Percentiles rank a stretch among this genome's conserved stretches.
Conservation (phyloP, 441 rosid species). For the Isatis lusitanica region DNA sequence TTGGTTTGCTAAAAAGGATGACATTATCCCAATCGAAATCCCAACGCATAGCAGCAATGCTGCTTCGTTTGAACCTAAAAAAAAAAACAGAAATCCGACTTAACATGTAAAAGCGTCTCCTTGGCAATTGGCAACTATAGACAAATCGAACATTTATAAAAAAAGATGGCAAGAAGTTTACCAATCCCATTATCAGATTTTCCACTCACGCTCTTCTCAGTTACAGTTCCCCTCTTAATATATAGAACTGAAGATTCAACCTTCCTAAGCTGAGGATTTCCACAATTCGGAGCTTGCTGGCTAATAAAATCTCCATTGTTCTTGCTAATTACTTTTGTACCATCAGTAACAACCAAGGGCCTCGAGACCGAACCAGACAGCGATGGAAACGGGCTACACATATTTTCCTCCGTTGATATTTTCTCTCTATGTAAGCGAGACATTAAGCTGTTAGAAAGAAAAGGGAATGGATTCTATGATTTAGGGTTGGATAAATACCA, state of each 20-base stretch:
- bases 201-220: neutral
- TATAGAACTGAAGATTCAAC: slow-evolving; percentile 31
- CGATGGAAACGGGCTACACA: slow-evolving; percentile 44
- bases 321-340: slow-evolving; percentile 53
- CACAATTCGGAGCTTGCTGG: slow-evolving; percentile 25
- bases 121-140: neutral
- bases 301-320: slow-evolving; percentile 31
- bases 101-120: neutral
- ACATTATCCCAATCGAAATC: slow-evolving; percentile 62
- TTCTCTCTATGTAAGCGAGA: slow-evolving; percentile 54
- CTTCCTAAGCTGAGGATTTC: slow-evolving; percentile 55
- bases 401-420: slow-evolving; percentile 46
- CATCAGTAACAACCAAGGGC: slow-evolving; percentile 68
- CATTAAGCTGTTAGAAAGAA: slow-evolving; percentile 46
- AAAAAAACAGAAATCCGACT: neutral
- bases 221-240: slow-evolving; percentile 39
- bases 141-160: too few species aligned
- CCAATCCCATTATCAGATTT: slow-evolving; percentile 10
- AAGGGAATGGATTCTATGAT: too few species aligned
- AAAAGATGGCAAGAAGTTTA: slow-evolving; percentile 4
- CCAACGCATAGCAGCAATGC: slow-evolving; percentile 59
- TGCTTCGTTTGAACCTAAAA: slow-evolving; percentile 51
- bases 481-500: too few species aligned
- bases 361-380: slow-evolving; percentile 41
- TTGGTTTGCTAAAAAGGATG: slow-evolving; percentile 48